Evolutionary conservation across 257 asterid species (phyloP).

Genomic region (Lycium ferocissimum): DNA sequence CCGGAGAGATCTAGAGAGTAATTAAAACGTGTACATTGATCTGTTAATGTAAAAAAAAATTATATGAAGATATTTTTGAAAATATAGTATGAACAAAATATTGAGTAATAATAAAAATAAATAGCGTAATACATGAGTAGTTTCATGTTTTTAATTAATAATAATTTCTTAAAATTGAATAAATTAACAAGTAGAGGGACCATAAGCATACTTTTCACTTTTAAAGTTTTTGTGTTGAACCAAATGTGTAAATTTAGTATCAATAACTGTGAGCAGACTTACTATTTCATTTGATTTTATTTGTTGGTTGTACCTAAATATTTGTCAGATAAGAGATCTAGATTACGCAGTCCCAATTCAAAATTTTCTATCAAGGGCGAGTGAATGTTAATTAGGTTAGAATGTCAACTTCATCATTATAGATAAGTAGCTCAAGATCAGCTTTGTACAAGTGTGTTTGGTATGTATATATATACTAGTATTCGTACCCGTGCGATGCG

Average conservation of each 20-base stretch:
- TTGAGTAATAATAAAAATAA: not conserved
- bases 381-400: no score
- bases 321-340: no score
- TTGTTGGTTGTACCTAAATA: no score
- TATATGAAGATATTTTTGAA: not conserved
- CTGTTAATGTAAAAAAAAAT: not conserved
- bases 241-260: not conserved
- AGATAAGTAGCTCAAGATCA: no score
- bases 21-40: slow-evolving; percentile 10
- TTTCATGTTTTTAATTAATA: not conserved
- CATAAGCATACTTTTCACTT: not conserved
- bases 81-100: not conserved
- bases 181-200: not conserved
- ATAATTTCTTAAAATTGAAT: not conserved
- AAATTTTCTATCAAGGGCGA: no score
- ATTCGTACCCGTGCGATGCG: no score
- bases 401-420: no score
- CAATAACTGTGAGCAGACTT: not conserved
- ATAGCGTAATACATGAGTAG: not conserved
- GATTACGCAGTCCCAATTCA: no score
- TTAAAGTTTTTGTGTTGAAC: not conserved
- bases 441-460: no score
- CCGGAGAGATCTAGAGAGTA: not conserved
- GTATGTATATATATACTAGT: no score
- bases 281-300: not conserved